These are phyloP conservation scores for Hypoxylon sp. DNA, from an alignment of 2,329 filamentous ascomycete genomes.

Conservation along the genomic window DNA sequence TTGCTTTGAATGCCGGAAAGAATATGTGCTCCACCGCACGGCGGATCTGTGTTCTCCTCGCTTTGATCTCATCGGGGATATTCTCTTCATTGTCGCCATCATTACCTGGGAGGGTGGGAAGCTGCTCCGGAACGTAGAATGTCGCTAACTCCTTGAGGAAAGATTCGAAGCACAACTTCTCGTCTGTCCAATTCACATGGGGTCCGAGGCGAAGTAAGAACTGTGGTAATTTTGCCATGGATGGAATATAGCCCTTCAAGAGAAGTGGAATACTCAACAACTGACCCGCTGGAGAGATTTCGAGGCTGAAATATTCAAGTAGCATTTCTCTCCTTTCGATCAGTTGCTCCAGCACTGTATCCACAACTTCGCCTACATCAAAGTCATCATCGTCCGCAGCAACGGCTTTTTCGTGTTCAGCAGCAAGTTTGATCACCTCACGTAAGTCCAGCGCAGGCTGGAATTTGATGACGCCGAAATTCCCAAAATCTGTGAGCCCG, in stretches of 20 bases:
- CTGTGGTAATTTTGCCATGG: slow-evolving; percentile 85
- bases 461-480: slow-evolving; percentile 88
- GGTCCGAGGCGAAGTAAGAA: slow-evolving; percentile 92
- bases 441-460: slow-evolving; percentile 78
- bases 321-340: slow-evolving; percentile 87
- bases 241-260: slow-evolving; percentile 88
- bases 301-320: slow-evolving; percentile 89
- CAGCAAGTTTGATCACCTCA: slow-evolving; percentile 79
- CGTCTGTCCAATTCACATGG: slow-evolving; percentile 86
- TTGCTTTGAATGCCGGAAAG: slow-evolving; percentile 88
- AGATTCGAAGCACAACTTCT: slow-evolving; percentile 86
- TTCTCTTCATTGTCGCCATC: slow-evolving; percentile 56
- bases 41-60: slow-evolving; percentile 76
- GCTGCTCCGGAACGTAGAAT: slow-evolving; percentile 90
- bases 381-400: slow-evolving; percentile 66
- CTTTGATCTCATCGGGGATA: slow-evolving; percentile 64
- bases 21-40: slow-evolving; percentile 85
- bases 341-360: slow-evolving; percentile 75
- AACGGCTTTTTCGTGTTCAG: slow-evolving; percentile 74
- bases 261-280: slow-evolving; percentile 85
- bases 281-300: slow-evolving; percentile 82
- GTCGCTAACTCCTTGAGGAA: slow-evolving; percentile 89
- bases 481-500: slow-evolving; percentile 93
- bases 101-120: slow-evolving; percentile 65
- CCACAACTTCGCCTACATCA: slow-evolving; percentile 75